phyloP scores from a whole-genome alignment of 768 basidiomycete genomes.

The Russula abietina region DNA sequence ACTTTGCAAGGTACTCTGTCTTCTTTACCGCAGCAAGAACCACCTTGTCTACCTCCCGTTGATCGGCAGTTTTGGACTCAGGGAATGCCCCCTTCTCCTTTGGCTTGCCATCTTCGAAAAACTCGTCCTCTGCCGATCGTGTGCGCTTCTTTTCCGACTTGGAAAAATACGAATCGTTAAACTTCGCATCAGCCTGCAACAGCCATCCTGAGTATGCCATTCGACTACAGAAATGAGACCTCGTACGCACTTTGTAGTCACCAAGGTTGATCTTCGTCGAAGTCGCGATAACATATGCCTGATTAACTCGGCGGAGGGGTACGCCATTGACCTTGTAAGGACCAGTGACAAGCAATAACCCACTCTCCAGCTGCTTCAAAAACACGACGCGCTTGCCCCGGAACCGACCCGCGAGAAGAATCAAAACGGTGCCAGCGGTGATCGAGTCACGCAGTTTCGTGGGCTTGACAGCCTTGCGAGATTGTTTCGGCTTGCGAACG shows the following conservation, averaged over 20 bases:
- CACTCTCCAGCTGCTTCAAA: constrained; percentile 91
- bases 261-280: constrained; percentile 87
- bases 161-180: constrained; percentile 92
- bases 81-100: constrained; percentile 85
- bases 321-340: constrained; percentile 99
- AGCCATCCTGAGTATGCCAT: constrained; percentile 1
- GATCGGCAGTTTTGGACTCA: constrained; percentile 81
- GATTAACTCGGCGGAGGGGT: constrained; percentile 94
- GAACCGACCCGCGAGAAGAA: constrained; percentile 96
- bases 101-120: constrained; percentile 91
- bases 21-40: constrained; percentile 84
- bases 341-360: constrained; percentile 91
- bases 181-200: constrained; percentile 71
- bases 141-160: constrained; percentile 67
- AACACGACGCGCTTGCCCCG: constrained; percentile 97
- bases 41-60: constrained; percentile 79
- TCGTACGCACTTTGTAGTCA: constrained; percentile 56
- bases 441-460: constrained; percentile 79
- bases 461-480: constrained; percentile 79
- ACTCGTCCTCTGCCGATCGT: constrained; percentile 88
- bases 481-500: constrained; percentile 84
- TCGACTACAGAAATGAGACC: constrained; percentile 7
- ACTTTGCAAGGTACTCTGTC: constrained; percentile 85
- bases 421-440: constrained; percentile 90
- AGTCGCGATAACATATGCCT: constrained; percentile 98